phyloP scores from a whole-genome alignment of 2,329 filamentous ascomycete species.

The Neobulgaria alba region DNA sequence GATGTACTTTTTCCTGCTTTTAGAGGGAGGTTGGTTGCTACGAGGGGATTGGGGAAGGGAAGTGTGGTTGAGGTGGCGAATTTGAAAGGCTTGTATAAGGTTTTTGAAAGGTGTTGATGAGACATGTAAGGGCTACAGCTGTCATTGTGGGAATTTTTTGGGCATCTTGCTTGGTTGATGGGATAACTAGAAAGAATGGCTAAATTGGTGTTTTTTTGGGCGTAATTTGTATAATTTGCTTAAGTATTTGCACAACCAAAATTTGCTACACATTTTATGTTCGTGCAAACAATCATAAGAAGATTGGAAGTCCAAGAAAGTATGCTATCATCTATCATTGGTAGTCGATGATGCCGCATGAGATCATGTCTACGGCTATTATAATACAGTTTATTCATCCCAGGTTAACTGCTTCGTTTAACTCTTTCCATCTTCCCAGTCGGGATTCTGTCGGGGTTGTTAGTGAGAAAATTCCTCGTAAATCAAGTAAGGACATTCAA shows the following conservation, averaged over 20 bases:
- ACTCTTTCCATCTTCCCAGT: conserved; percentile 43
- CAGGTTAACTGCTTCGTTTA: conserved; percentile 16
- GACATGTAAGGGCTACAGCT: neutral
- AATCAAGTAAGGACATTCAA: too few relatives aligned
- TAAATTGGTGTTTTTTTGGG: neutral
- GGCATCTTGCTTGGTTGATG: too few relatives aligned
- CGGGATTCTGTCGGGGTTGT: conserved; percentile 46
- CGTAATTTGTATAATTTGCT: neutral
- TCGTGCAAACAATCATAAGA: neutral
- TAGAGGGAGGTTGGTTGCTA: conserved; percentile 73
- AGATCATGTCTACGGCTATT: conserved; percentile 25
- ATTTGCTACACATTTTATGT: neutral
- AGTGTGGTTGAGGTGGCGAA: conserved; percentile 80
- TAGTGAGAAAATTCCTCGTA: too few relatives aligned
- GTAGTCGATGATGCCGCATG: conserved; percentile 16
- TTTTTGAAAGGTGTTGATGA: conserved; percentile 81
- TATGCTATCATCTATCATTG: conserved; percentile 23
- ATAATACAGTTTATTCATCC: conserved; percentile 27
- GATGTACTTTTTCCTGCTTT: conserved; percentile 86
- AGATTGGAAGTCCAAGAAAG: conserved; percentile 1
- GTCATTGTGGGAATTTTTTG: neutral
- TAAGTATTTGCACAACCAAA: neutral
- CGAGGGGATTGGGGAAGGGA: conserved; percentile 64
- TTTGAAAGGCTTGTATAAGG: conserved; percentile 83
- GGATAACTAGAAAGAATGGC: neutral